Evolutionary conservation across 106 monocot species (phyloP), one percentile per base, ranked within the genome.

Genomic region (Apostasia ramifera): DNA sequence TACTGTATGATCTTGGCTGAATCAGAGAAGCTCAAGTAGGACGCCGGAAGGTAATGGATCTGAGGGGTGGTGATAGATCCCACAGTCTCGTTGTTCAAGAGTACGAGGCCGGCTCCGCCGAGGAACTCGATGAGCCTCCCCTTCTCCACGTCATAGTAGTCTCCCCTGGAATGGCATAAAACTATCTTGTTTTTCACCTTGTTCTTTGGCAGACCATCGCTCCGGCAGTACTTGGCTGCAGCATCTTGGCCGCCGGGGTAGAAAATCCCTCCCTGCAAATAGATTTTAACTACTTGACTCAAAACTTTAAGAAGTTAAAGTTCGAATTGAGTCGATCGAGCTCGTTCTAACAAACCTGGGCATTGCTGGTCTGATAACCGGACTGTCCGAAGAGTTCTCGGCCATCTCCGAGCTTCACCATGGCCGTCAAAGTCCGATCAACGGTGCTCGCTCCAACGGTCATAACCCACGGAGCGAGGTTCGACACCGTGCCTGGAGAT

Each of bases 351-450:
- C 26, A 26, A 26, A 26, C 26, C 26, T 26, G 26, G 26, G 26
- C 26, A 26, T 73, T 70, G 1, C 11, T 8, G 0, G 66, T 59
- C 13, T 84, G 79, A 57, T 62, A 71, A 2, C 75, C 63, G 0
- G 78, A 44, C 49, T 85, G 81, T 0, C 81, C 81, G 6, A 78
- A 14, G 42, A 81, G 64, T 44, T 76, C 64, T 41, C 56, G 14
- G 6, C 75, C 72, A 60, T 72, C 62, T 1, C 64, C 76, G 1
- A 78, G 78, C 53, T 68, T 73, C 2, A 78, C 67, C 2, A 40
- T 73, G 0, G 66, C 26, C n/a, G 4, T 50, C 1, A 78, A 55
- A 47, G 45, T 53, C 37, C 78, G 51, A 37, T 78, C 72, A 15
- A 46, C 44, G 4, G 72, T 53, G 67, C 72, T 52, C 1, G 78